Conservation (phyloP, 2,329 filamentous ascomycete genomes). For the Aspergillus sp. region DNA sequence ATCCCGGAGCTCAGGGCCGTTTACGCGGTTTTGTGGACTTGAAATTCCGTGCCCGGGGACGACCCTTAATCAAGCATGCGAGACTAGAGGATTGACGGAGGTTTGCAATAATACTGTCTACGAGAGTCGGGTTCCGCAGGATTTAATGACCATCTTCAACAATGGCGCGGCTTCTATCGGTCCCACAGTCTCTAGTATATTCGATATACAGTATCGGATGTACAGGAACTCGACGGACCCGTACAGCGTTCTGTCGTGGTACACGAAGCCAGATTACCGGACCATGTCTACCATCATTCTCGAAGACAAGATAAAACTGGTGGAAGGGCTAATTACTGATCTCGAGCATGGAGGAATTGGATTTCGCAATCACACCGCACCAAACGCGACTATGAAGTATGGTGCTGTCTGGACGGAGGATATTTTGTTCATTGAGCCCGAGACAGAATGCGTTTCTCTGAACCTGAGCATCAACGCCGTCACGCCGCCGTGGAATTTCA, state of each 20-base stretch:
- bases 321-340: slow-evolving; percentile 50
- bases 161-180: slow-evolving; percentile 30
- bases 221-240: neutral
- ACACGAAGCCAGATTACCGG: slow-evolving; percentile 25
- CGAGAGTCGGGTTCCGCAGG: slow-evolving; percentile 34
- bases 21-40: slow-evolving; percentile 16
- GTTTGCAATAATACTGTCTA: slow-evolving; percentile 23
- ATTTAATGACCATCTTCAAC: slow-evolving; percentile 37
- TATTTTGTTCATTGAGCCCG: slow-evolving; percentile 49
- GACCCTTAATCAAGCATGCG: neutral
- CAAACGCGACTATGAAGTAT: slow-evolving; percentile 25
- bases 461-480: slow-evolving; percentile 28
- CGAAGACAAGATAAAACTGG: slow-evolving; percentile 29
- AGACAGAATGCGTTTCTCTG: slow-evolving; percentile 44
- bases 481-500: neutral
- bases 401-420: slow-evolving; percentile 49
- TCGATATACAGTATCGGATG: slow-evolving; percentile 41
- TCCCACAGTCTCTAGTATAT: slow-evolving; percentile 42
- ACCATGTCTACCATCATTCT: slow-evolving; percentile 34
- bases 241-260: slow-evolving; percentile 14
- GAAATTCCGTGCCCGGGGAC: slow-evolving; percentile 16
- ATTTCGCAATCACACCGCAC: slow-evolving; percentile 48
- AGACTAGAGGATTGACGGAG: neutral
- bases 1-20: slow-evolving; percentile 30
- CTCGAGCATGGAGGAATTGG: slow-evolving; percentile 44